These are phyloP conservation scores for Luffa acutangula DNA, from an alignment of 306 rosid genomes.

Conservation along the genomic window DNA sequence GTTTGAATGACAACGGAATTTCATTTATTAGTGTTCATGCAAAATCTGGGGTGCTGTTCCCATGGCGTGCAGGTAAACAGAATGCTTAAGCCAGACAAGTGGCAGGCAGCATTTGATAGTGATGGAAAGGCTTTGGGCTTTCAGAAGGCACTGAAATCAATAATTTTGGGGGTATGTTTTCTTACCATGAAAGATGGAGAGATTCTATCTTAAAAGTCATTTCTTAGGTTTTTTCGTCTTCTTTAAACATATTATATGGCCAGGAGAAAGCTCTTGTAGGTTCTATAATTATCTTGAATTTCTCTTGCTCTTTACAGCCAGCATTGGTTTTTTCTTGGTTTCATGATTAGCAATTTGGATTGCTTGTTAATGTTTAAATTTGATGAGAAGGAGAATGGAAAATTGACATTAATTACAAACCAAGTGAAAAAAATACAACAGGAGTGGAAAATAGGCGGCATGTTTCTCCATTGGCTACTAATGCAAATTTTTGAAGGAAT, in stretches of 20 bases:
- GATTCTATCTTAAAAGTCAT: background rate
- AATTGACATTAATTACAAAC: background rate
- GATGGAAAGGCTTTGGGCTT: conserved; percentile 75
- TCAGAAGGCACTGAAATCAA: conserved; percentile 74
- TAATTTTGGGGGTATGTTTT: conserved; percentile 68
- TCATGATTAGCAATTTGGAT: background rate
- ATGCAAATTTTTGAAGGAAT: background rate
- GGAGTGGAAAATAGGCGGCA: background rate
- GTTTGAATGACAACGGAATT: background rate
- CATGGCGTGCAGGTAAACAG: conserved; percentile 49
- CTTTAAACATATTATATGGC: background rate
- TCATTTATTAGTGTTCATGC: background rate
- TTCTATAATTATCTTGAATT: background rate
- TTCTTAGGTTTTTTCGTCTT: background rate
- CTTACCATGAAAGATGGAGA: background rate
- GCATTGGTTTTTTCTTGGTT: background rate
- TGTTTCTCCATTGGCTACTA: background rate
- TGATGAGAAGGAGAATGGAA: background rate
- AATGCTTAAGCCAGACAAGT: conserved; percentile 85
- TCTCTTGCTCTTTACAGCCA: background rate
- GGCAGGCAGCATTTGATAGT: conserved; percentile 69
- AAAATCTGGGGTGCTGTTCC: background rate
- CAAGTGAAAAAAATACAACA: background rate
- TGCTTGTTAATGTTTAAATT: background rate
- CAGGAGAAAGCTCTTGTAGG: background rate